Evolutionary conservation across 1,284 basidiomycete genomes (phyloP), one percentile per base, ranked within the genome.

Genomic region (Boletus nobilissimus): DNA sequence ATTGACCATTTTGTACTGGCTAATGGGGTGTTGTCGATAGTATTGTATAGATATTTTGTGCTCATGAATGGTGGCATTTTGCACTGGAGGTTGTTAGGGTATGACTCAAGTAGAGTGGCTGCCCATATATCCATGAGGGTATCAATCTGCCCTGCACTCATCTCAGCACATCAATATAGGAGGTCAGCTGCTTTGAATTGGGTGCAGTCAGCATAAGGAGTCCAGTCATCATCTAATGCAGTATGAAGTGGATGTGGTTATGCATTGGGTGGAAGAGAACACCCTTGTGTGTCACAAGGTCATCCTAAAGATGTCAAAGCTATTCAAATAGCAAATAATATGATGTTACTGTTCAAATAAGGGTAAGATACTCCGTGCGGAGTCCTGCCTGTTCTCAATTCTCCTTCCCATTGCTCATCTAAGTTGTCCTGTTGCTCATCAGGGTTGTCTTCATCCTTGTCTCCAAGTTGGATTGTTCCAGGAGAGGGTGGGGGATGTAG

Each of bases 1-100:
- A 71, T 82, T 54, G 83, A 64, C 86, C 86, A 87, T 8, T 85
- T 83, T 3, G 78, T 80, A 68, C 84, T 81, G 7, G 86, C 87
- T 48, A 82, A 62, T 26, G 62, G 46, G 8, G 81, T 85, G 7
- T 34, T 63, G 66, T 88, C 84, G 36, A 88, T 87, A 5, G 71
- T 78, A 6, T 77, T n/a, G 48, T 86, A 85, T 4, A 88, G 57
- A 16, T 87, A 78, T 18, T 81, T 60, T 60, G 82, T 67, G 32
- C 77, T 76, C 6, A 66, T 34, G 63, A 86, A 87, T 34, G 84
- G 84, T 0, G 81, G 78, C 29, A 74, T 72, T 14, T 75, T 66
- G 8, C 13, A 26, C 18, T 38, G 24, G 38, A 18, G 63, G 32
- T 46, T 46, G 11, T 34, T 48, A 8, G 51, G 34, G 66, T 72